Percentiles rank a stretch among this genome's conserved stretches.
Conservation (phyloP, 2,329 filamentous ascomycete species). For the Exophiala phaeomuriformis region DNA sequence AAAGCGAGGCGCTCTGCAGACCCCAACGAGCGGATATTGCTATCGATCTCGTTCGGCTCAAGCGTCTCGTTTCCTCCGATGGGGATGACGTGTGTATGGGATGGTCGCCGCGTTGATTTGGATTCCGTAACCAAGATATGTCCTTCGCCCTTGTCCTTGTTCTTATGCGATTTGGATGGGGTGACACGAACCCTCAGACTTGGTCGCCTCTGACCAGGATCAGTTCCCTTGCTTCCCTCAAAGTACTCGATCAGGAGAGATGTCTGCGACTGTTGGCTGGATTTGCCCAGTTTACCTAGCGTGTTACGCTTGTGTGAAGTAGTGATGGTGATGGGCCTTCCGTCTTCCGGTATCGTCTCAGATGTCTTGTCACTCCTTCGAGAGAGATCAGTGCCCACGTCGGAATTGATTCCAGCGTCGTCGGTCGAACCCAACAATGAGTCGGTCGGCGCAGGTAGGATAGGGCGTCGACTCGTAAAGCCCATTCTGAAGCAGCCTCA, state of each 20-base stretch:
- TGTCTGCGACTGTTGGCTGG: slow-evolving; percentile 64
- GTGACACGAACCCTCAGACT: slow-evolving; percentile 77
- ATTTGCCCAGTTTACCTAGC: slow-evolving; percentile 49
- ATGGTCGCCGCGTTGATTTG: slow-evolving; percentile 64
- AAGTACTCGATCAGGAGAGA: slow-evolving; percentile 93
- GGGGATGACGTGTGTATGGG: slow-evolving; percentile 61
- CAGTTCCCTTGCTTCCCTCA: slow-evolving; percentile 63
- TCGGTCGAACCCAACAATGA: slow-evolving; percentile 37
- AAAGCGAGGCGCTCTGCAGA: slow-evolving; percentile 64
- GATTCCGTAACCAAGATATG: slow-evolving; percentile 83
- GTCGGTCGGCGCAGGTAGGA: slow-evolving; percentile 45
- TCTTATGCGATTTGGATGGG: slow-evolving; percentile 56
- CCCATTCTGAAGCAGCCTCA: slow-evolving; percentile 37
- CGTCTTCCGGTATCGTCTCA: slow-evolving; percentile 47
- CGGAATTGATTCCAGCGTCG: slow-evolving; percentile 39
- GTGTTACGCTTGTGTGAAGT: slow-evolving; percentile 62
- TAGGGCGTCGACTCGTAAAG: slow-evolving; percentile 43
- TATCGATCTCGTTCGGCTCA: slow-evolving; percentile 48
- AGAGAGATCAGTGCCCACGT: slow-evolving; percentile 46
- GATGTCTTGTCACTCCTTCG: slow-evolving; percentile 45
- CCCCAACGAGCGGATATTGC: slow-evolving; percentile 65
- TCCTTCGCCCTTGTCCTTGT: slow-evolving; percentile 50
- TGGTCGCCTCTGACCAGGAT: slow-evolving; percentile 58
- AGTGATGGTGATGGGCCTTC: slow-evolving; percentile 80
- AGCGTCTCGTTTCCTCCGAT: slow-evolving; percentile 40